phyloP scores from a whole-genome alignment of 139 green algal species.

The Gonium pectorale region DNA sequence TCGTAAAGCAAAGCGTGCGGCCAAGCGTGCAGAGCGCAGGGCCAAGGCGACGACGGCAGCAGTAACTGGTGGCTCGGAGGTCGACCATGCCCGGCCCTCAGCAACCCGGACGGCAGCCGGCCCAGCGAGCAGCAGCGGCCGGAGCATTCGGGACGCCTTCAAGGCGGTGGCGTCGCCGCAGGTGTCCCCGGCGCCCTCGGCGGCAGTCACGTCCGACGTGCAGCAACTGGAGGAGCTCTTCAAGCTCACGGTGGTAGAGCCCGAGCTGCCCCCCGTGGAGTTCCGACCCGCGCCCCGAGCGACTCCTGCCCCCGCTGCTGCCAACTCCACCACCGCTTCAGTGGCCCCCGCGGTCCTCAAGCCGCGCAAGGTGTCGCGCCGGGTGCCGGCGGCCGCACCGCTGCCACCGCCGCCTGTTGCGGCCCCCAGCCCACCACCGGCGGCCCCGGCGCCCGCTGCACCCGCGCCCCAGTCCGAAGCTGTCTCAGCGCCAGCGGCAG shows the following conservation, averaged over 20 bases:
- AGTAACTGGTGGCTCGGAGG: background rate
- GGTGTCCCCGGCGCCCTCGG: background rate
- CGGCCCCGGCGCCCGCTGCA: background rate
- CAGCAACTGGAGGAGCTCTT: constrained; percentile 40
- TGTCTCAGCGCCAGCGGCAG: background rate
- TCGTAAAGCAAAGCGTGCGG: constrained; percentile 20
- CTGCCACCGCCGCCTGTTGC: background rate
- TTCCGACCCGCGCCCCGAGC: too few relatives aligned
- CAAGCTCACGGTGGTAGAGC: constrained; percentile 14
- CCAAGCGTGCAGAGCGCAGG: constrained; percentile 30
- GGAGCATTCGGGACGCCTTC: background rate
- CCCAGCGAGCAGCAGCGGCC: background rate
- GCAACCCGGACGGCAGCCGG: background rate
- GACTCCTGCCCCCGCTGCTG: too few relatives aligned
- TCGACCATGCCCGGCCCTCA: too few relatives aligned
- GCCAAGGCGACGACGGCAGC: background rate
- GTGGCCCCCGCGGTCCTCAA: background rate
- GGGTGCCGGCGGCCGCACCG: too few relatives aligned
- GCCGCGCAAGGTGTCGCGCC: background rate
- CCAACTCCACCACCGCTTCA: too few relatives aligned
- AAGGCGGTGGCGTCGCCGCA: background rate
- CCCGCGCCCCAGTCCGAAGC: background rate
- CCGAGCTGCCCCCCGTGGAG: background rate
- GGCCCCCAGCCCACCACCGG: background rate
- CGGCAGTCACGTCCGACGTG: constrained; percentile 17